Conservation (phyloP, 2,329 filamentous ascomycete species). For the Pseudogymnoascus sp. region DNA sequence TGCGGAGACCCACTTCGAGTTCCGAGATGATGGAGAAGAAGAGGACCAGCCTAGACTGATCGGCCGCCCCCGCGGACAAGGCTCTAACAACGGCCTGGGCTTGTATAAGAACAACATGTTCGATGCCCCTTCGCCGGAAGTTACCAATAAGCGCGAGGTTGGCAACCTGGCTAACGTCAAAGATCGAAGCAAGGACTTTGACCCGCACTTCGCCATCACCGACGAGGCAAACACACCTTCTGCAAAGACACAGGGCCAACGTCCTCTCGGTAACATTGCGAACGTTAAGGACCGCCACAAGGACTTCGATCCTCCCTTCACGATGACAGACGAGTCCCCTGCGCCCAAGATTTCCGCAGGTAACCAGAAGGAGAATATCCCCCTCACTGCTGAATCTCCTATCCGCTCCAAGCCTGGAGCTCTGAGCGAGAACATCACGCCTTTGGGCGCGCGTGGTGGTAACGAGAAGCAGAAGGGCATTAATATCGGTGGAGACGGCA, state of each 20-base stretch:
- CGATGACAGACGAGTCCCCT: constrained; percentile 58
- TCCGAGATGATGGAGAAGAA: constrained; percentile 62
- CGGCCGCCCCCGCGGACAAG: constrained; percentile 43
- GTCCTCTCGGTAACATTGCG: constrained; percentile 40
- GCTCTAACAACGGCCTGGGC: constrained; percentile 57
- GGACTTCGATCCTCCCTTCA: constrained; percentile 57
- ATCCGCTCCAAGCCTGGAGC: constrained; percentile 17
- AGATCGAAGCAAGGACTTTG: constrained; percentile 67
- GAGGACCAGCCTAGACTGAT: constrained; percentile 39
- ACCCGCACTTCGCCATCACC: constrained; percentile 65
- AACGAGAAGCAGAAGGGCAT: constrained; percentile 30
- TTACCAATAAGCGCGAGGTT: constrained; percentile 37
- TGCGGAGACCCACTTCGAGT: constrained; percentile 73
- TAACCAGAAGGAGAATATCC: constrained; percentile 37
- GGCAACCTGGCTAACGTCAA: constrained; percentile 64
- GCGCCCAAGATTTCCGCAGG: constrained; percentile 21
- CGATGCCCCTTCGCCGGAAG: constrained; percentile 33
- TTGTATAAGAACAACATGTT: constrained; percentile 74
- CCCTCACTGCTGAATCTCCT: constrained; percentile 19
- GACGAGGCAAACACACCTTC: constrained; percentile 50
- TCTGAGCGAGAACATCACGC: constrained; percentile 24
- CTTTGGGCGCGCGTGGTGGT: constrained; percentile 20
- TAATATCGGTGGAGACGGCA: constrained; percentile 51
- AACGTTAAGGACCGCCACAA: constrained; percentile 62
- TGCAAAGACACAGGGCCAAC: constrained; percentile 26